Evolutionary conservation across 768 basidiomycete species (phyloP).

Genomic region (Lyophyllum semitale): DNA sequence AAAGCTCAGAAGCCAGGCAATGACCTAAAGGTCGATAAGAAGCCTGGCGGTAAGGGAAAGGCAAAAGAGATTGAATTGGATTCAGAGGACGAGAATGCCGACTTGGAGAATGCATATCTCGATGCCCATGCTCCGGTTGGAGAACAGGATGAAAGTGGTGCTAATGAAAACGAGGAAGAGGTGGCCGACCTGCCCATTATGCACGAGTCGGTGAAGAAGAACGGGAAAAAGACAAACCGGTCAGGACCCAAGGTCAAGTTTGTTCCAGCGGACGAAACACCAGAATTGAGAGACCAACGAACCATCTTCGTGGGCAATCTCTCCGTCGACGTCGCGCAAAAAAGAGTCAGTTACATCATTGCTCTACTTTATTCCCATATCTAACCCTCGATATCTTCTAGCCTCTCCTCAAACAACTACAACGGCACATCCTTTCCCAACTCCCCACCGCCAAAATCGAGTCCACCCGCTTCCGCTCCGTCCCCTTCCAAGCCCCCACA

Average conservation of each 20-base stretch:
- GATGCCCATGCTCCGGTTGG: constrained; percentile 7
- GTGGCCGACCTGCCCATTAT: constrained; percentile 27
- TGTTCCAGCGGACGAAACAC: constrained; percentile 69
- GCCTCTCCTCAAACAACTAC: constrained; percentile 76
- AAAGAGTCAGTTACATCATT: constrained; percentile 54
- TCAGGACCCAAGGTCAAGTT: constrained; percentile 42
- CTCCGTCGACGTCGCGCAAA: constrained; percentile 71
- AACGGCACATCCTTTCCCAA: constrained; percentile 71
- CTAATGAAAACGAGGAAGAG: constrained; percentile 7
- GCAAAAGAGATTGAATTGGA: constrained; percentile 17
- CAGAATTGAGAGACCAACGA: constrained; percentile 71
- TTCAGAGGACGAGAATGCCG: constrained; percentile 32
- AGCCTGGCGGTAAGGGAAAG: constrained; percentile 13
- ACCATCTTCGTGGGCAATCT: constrained; percentile 95
- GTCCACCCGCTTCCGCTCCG: constrained; percentile 90
- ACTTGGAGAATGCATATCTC: constrained; percentile 36
- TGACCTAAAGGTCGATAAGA: constrained; percentile 3
- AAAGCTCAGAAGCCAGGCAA: constrained; percentile 21
- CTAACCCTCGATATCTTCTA: constrained; percentile 30
- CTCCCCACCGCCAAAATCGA: constrained; percentile 83
- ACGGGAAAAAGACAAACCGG: constrained; percentile 27
- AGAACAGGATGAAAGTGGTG: constrained; percentile 15
- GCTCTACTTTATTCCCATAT: background rate
- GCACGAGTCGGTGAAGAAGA: constrained; percentile 62
- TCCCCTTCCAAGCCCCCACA: constrained; percentile 87